A percentile compares a stretch with the other conserved stretches of the same genome.
phyloP scores from a whole-genome alignment of 495 filamentous ascomycete genomes.

The Pyronema omphalodes region DNA sequence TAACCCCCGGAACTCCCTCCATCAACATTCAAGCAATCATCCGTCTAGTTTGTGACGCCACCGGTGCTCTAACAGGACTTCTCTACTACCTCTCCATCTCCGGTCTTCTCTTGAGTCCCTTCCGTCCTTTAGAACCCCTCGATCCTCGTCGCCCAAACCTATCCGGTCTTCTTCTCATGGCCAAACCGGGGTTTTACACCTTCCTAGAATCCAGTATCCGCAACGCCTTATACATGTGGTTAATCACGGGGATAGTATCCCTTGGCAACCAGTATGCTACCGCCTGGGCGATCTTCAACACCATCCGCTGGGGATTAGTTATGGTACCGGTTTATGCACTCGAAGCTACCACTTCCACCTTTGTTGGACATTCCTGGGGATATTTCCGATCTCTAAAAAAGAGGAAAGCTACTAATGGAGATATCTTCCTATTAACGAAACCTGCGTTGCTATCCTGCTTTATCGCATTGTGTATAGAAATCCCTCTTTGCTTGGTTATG shows the following conservation, averaged over 20 bases:
- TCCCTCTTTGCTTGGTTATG: constrained; percentile 44
- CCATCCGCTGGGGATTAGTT: constrained; percentile 59
- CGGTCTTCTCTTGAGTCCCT: constrained; percentile 12
- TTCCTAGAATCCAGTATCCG: constrained; percentile 47
- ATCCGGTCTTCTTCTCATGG: constrained; percentile 32
- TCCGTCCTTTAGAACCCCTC: constrained; percentile 4
- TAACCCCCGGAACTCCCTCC: constrained; percentile 28
- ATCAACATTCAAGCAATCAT: constrained; percentile 40
- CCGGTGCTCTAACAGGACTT: constrained; percentile 38
- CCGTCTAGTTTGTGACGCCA: constrained; percentile 40
- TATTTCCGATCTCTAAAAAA: constrained; percentile 26
- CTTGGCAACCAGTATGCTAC: constrained; percentile 49
- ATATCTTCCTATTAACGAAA: constrained; percentile 27
- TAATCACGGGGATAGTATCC: constrained; percentile 43
- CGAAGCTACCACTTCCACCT: constrained; percentile 44
- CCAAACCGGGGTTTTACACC: constrained; percentile 37
- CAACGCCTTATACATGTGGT: constrained; percentile 56
- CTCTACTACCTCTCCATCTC: constrained; percentile 38
- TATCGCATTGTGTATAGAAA: constrained; percentile 38
- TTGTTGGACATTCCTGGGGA: constrained; percentile 54
- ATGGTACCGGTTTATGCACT: constrained; percentile 57
- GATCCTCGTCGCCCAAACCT: constrained; percentile 25
- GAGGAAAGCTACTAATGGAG: constrained; percentile 1
- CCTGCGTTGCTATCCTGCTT: constrained; percentile 36
- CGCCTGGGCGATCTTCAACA: constrained; percentile 59